Percentiles rank a stretch among this genome's conserved stretches.
phyloP scores from a whole-genome alignment of 1,284 basidiomycete species.

The Melampsora larici-populina region DNA sequence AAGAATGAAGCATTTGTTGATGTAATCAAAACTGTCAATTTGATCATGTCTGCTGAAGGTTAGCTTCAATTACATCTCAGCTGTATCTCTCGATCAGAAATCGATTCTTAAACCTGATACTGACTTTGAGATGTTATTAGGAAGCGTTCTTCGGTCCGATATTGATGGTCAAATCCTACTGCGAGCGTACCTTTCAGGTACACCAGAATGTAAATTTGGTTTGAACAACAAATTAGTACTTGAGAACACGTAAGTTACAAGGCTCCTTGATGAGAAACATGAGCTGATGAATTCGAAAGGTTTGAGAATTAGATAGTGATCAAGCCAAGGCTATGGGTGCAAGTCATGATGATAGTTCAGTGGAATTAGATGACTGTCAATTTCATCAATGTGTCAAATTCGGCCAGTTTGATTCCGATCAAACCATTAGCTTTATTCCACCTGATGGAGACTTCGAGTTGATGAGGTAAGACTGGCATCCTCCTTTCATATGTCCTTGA shows the following conservation, averaged over 20 bases:
- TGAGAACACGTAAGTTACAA: constrained; percentile 64
- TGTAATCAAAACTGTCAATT: constrained; percentile 92
- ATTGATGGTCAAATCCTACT: constrained; percentile 97
- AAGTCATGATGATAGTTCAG: too few relatives aligned
- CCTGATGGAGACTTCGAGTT: constrained; percentile 99
- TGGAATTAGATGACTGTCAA: constrained; percentile 93
- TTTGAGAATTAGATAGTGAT: constrained; percentile 55
- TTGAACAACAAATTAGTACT: constrained; percentile 96
- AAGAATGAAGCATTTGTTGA: constrained; percentile 99
- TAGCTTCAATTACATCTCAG: constrained; percentile 59
- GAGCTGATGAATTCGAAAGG: background rate
- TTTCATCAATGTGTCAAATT: constrained; percentile 98
- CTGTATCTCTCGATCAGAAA: background rate
- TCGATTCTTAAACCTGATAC: background rate
- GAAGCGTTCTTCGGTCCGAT: constrained; percentile 87
- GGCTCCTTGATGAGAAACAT: background rate
- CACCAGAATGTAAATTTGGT: constrained; percentile 96
- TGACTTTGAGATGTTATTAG: constrained; percentile 55
- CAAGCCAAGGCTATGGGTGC: constrained; percentile 56
- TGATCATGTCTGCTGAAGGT: constrained; percentile 86
- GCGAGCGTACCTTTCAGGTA: constrained; percentile 93
- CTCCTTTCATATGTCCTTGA: constrained; percentile 15
- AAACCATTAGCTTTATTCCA: constrained; percentile 93
- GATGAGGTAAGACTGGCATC: constrained; percentile 68
- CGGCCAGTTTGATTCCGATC: constrained; percentile 84